phyloP scores from a whole-genome alignment of 108 stramenopile species.

The Epipyxis sp. region DNA sequence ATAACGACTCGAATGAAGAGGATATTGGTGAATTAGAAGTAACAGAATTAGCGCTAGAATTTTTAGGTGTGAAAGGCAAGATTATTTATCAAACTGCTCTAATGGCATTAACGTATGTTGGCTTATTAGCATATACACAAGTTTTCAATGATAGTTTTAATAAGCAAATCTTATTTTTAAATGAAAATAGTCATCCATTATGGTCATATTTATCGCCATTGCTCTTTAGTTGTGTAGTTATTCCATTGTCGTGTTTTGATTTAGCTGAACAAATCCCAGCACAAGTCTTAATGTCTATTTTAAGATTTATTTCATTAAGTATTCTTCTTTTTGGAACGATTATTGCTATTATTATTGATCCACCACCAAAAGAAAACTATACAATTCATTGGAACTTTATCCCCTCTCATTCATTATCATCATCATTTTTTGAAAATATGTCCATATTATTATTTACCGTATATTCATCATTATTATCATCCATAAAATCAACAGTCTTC shows the following conservation, averaged over 20 bases:
- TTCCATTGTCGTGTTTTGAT: constrained; percentile 57
- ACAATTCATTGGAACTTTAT: background rate
- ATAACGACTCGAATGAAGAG: background rate
- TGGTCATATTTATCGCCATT: constrained; percentile 27
- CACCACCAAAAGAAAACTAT: background rate
- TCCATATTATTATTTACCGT: too few species aligned
- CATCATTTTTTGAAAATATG: background rate
- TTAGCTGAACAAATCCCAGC: constrained; percentile 55
- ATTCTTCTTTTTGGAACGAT: constrained; percentile 52
- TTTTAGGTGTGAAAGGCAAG: constrained; percentile 41
- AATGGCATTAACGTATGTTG: constrained; percentile 54
- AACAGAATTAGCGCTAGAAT: constrained; percentile 45
- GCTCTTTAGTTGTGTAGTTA: constrained; percentile 49
- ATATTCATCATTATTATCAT: too few species aligned
- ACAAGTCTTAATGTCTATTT: constrained; percentile 49
- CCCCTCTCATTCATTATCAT: background rate
- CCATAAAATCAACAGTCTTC: too few species aligned
- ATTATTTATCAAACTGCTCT: constrained; percentile 48
- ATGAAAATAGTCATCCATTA: too few species aligned
- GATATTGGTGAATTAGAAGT: constrained; percentile 38
- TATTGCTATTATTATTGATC: constrained; percentile 42
- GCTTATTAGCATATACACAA: constrained; percentile 56
- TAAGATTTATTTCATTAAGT: constrained; percentile 53
- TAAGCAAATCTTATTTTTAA: too few species aligned
- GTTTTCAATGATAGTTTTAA: constrained; percentile 51